Evolutionary conservation across 2,329 filamentous ascomycete genomes (phyloP), one percentile per base, ranked within the genome.

Genomic region (Coleophoma eucalyptorum): DNA sequence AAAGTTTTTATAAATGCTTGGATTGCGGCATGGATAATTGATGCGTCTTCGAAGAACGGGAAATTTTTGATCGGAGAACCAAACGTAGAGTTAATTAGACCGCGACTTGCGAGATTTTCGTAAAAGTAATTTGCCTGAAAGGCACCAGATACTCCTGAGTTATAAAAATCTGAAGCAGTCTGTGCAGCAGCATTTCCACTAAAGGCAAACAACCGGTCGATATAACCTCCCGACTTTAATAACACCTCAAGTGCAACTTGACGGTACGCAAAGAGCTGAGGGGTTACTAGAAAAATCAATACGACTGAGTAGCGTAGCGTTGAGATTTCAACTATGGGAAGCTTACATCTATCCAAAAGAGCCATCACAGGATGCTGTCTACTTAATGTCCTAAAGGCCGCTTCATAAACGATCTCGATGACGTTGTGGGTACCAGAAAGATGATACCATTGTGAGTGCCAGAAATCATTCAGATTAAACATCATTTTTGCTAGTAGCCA

Each of bases 401-500:
- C 72, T 52, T 72, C 58, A 58, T 73, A 71, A 1, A 69, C 67
- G 48, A 70, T 68, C 55, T 79, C 73, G 3, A 66, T 59, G 10
- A 74, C 68, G 15, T 65, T 68, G 53, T 78, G 75, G 0, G 69
- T 71, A n/a, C 61, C 61, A 2, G 69, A 68, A 1, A 78, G 61
- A 54, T 78, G 74, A 50, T 69, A 66, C 61, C 68, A 71, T 48
- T 76, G 71, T 0, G 65, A 63, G 51, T 72, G 68, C 61, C 71
- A 77, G 34, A 77, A 65, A 55, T 78, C 73, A 46, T 78, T 76
- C 26, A 65, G 60, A 46, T 76, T 76, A 58, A 74, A 75, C 56
- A 74, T 67, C 41, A 77, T 71, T 62, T 79, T 78, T 6, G 75
- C 76, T 4, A 79, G 60, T 5, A 76, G 59, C 76, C 75, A 79